Conservation (phyloP, 2,329 filamentous ascomycete genomes). For the Verticillium zaregamsianum region DNA sequence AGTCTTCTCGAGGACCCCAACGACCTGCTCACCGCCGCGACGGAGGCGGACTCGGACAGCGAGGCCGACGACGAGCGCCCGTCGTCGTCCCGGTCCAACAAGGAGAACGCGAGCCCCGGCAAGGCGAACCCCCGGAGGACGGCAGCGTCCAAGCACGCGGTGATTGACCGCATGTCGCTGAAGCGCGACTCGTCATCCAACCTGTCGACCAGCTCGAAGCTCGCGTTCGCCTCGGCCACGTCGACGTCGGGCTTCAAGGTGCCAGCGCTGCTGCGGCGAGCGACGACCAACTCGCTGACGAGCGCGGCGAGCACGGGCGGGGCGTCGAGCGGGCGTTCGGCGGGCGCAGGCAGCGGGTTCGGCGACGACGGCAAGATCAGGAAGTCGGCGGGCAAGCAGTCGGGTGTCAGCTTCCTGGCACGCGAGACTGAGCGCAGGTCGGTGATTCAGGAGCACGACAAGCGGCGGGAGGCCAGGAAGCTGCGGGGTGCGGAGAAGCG, state of each 20-base stretch:
- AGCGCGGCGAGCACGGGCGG: slow-evolving; percentile 27
- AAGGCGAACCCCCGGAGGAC: slow-evolving; percentile 28
- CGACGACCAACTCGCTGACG: slow-evolving; percentile 62
- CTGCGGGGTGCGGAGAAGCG: slow-evolving; percentile 53
- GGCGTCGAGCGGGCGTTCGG: slow-evolving; percentile 8
- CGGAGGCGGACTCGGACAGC: slow-evolving; percentile 46
- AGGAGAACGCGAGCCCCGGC: slow-evolving; percentile 40
- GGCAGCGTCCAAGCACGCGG: slow-evolving; percentile 27
- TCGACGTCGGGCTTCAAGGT: slow-evolving; percentile 54
- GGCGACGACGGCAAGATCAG: slow-evolving; percentile 53
- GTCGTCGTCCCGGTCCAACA: slow-evolving; percentile 30
- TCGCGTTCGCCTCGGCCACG: slow-evolving; percentile 51
- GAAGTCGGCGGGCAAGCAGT: slow-evolving; percentile 56
- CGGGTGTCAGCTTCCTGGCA: slow-evolving; percentile 57
- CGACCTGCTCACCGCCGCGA: slow-evolving; percentile 42
- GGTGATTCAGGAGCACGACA: slow-evolving; percentile 52
- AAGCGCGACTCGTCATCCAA: slow-evolving; percentile 50
- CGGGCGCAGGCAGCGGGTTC: slow-evolving; percentile 27
- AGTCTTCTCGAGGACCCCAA: slow-evolving; percentile 71
- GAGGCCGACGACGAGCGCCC: slow-evolving; percentile 40
- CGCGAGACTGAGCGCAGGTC: slow-evolving; percentile 54
- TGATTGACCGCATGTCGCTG: slow-evolving; percentile 72
- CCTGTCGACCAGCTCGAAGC: slow-evolving; percentile 29
- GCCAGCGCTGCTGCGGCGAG: slow-evolving; percentile 67
- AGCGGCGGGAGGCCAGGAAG: slow-evolving; percentile 54